A percentile compares a stretch with the other conserved stretches of the same genome.
Evolutionary conservation across 2,329 filamentous ascomycete genomes (phyloP).

Genomic region (Apiospora malaysiana): DNA sequence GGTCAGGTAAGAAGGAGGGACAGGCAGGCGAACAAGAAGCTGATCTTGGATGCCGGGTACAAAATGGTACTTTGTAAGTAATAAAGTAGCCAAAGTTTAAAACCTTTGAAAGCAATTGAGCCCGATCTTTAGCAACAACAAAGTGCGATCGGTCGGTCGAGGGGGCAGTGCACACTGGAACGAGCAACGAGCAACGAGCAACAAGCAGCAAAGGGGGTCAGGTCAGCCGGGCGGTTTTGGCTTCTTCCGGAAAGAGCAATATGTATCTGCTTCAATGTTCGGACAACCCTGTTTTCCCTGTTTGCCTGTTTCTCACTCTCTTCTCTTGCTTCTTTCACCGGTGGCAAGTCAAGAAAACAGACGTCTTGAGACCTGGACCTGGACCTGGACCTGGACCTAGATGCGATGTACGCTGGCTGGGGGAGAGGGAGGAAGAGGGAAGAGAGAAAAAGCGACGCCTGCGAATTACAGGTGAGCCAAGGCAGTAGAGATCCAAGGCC

Average conservation of each 20-base stretch:
- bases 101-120: neutral
- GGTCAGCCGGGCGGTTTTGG: neutral
- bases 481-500: conserved; percentile 2
- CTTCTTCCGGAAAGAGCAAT: neutral
- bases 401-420: conserved; percentile 1
- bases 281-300: too few relatives aligned
- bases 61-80: neutral
- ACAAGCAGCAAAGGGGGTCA: neutral
- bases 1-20: neutral
- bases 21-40: neutral
- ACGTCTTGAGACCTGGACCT: neutral
- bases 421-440: neutral
- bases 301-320: neutral
- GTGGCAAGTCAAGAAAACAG: conserved; percentile 1
- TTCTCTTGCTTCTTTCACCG: neutral
- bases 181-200: neutral
- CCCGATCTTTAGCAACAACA: conserved; percentile 9
- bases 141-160: conserved; percentile 7
- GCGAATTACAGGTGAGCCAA: neutral
- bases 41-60: neutral
- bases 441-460: neutral
- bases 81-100: too few relatives aligned
- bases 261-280: neutral
- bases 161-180: conserved; percentile 1
- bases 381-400: neutral